phyloP scores from a whole-genome alignment of 139 green algal genomes.

The Trebouxia sp. region DNA sequence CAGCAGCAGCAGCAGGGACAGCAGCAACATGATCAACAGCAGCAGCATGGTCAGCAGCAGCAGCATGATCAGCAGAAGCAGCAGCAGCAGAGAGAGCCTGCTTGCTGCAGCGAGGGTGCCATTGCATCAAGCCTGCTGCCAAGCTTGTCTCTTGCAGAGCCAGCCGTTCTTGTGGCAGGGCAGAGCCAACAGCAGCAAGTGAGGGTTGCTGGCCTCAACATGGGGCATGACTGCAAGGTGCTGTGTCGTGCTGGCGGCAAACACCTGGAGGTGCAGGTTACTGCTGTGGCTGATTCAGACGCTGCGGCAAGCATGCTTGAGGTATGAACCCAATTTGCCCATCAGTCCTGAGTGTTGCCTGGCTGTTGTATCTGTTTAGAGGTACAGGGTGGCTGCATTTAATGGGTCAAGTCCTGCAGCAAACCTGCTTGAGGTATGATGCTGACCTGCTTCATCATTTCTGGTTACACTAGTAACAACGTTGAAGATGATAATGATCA shows the following conservation, averaged over 20 bases:
- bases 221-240: slow-evolving; percentile 28
- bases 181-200: background rate
- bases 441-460: too few relatives aligned
- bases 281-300: background rate
- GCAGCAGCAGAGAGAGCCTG: background rate
- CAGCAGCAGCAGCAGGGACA: background rate
- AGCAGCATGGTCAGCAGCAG: background rate
- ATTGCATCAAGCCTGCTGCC: background rate
- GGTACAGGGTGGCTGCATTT: too few relatives aligned
- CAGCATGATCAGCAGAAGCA: background rate
- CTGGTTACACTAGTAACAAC: too few relatives aligned
- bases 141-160: background rate
- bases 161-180: background rate
- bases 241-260: slow-evolving; percentile 40
- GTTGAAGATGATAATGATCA: too few relatives aligned
- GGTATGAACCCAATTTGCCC: too few relatives aligned
- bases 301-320: background rate
- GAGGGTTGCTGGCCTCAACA: background rate
- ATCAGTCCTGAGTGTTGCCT: too few relatives aligned
- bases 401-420: too few relatives aligned
- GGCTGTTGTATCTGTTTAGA: too few relatives aligned
- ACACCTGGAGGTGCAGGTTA: slow-evolving; percentile 40
- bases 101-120: background rate
- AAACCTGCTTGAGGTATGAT: too few relatives aligned
- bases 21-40: too few relatives aligned